Conservation (phyloP, 2,329 filamentous ascomycete genomes). For the Cladophialophora chaetospira region DNA sequence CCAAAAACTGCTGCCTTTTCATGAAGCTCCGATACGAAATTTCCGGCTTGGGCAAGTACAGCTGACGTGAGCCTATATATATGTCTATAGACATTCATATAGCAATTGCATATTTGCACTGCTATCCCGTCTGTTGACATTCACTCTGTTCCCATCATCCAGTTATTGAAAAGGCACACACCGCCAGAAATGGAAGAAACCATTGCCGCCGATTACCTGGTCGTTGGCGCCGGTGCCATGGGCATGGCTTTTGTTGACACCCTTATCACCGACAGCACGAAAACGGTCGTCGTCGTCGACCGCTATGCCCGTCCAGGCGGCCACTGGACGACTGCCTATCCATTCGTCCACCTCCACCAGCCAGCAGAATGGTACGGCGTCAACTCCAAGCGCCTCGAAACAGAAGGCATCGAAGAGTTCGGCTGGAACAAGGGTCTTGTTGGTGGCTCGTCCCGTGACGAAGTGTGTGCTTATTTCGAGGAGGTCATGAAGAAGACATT, state of each 20-base stretch:
- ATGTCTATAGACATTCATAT: background rate
- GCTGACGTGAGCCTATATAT: background rate
- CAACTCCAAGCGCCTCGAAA: constrained; percentile 12
- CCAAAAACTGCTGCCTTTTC: too few relatives aligned
- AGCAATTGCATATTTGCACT: background rate
- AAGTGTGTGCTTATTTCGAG: constrained; percentile 12
- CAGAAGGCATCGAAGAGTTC: constrained; percentile 3
- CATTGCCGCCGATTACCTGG: constrained; percentile 10
- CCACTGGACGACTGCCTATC: constrained; percentile 15
- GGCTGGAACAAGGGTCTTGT: constrained; percentile 15
- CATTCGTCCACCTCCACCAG: constrained; percentile 14
- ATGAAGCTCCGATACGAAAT: too few relatives aligned
- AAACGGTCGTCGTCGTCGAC: constrained; percentile 11
- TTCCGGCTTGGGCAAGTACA: too few relatives aligned
- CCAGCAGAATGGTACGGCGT: constrained; percentile 7
- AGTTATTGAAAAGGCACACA: background rate
- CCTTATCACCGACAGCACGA: constrained; percentile 4
- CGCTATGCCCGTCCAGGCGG: constrained; percentile 13
- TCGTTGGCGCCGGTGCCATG: constrained; percentile 12
- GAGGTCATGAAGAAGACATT: constrained; percentile 13
- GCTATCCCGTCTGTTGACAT: background rate
- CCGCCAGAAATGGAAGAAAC: constrained; percentile 1
- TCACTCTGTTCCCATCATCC: background rate
- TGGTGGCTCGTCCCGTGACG: constrained; percentile 1
- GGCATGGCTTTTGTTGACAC: constrained; percentile 19